Evolutionary conservation across 179 eudicot species (phyloP).

Genomic region (Silene vulgaris): DNA sequence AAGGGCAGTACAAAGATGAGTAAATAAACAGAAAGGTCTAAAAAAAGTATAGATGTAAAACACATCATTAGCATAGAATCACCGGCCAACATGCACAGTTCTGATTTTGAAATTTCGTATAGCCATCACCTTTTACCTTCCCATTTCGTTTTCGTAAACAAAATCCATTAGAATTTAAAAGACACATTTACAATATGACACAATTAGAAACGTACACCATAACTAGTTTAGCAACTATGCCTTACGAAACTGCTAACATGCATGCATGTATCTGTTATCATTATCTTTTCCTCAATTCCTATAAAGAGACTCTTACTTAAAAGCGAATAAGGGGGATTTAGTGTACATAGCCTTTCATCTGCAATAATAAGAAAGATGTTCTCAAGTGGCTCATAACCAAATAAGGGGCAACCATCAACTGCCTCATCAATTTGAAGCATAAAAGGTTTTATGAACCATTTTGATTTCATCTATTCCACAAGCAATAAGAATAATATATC

Average conservation of each 20-base stretch:
- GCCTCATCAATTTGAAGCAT: background rate
- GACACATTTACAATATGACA: background rate
- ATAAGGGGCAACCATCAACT: background rate
- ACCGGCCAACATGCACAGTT: slow-evolving; percentile 10
- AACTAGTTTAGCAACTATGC: background rate
- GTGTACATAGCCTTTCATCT: background rate
- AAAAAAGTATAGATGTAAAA: background rate
- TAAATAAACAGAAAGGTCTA: background rate
- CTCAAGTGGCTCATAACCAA: background rate
- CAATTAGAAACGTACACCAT: background rate
- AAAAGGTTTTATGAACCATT: background rate
- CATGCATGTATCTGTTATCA: background rate
- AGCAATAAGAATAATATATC: background rate
- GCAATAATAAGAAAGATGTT: background rate
- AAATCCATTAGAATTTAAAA: background rate
- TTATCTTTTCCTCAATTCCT: background rate
- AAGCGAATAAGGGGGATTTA: background rate
- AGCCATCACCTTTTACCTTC: background rate
- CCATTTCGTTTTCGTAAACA: too few species aligned
- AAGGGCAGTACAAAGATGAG: background rate
- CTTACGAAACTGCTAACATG: background rate
- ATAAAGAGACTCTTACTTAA: background rate
- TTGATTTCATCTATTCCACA: background rate
- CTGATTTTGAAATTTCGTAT: background rate
- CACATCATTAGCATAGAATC: background rate